Conservation (phyloP, 2,329 filamentous ascomycete genomes). For the Botrytis medusae region DNA sequence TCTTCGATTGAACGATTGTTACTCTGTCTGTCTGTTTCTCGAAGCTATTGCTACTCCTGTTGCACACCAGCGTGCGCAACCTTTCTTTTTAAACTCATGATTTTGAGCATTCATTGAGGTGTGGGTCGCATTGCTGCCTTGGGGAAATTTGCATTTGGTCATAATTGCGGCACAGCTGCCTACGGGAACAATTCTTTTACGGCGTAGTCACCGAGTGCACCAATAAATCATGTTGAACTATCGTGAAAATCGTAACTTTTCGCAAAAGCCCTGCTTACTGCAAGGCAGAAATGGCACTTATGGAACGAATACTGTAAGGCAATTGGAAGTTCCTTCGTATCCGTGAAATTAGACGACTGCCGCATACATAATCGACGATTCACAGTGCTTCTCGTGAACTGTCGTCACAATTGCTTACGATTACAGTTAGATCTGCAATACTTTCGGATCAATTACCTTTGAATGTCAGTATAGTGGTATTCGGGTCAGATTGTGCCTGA, state of each 20-base stretch:
- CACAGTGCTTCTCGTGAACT: not conserved
- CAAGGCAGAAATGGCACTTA: not conserved
- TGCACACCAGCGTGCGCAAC: not conserved
- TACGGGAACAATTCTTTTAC: not conserved
- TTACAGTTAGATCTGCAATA: not conserved
- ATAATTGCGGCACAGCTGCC: conserved; percentile 4
- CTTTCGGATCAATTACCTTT: not conserved
- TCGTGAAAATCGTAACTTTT: not conserved
- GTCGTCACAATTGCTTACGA: not conserved
- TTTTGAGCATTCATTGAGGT: not conserved
- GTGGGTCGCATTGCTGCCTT: not conserved
- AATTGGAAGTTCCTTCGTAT: not conserved
- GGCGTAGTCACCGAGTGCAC: not conserved
- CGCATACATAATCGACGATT: not conserved
- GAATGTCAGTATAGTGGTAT: not conserved
- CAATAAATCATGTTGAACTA: not conserved
- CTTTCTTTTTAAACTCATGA: not conserved
- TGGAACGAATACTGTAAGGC: not conserved
- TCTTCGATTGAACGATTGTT: not conserved
- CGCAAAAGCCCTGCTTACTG: not conserved
- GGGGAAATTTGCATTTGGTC: not conserved
- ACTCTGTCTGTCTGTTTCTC: not conserved
- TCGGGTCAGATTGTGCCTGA: not conserved
- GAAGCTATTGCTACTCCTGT: not conserved
- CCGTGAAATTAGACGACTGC: not conserved